A percentile compares a stretch with the other conserved stretches of the same genome.
Evolutionary conservation across 169 alveolate species (phyloP).

Genomic region (Plasmodium cynomolgi): DNA sequence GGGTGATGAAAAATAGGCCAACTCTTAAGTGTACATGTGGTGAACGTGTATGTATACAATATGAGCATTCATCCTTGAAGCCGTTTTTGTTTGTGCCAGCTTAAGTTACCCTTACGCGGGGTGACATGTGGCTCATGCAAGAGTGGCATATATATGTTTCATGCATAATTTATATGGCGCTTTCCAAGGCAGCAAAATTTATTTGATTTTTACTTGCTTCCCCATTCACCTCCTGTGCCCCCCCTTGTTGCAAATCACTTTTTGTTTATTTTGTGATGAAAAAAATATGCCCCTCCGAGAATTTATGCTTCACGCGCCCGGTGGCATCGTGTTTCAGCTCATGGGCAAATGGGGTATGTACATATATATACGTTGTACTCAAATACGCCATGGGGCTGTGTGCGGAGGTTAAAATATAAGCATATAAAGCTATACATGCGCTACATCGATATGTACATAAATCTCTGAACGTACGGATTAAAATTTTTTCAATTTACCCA

Average conservation of each 20-base stretch:
- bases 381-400: background rate
- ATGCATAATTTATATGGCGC: background rate
- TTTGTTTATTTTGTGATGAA: background rate
- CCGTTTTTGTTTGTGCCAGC: background rate
- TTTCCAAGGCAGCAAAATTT: background rate
- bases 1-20: background rate
- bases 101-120: background rate
- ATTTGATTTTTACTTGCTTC: background rate
- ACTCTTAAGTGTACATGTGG: background rate
- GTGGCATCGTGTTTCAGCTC: background rate
- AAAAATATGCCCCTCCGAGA: background rate
- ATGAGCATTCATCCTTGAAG: background rate
- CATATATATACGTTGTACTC: background rate
- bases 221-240: background rate
- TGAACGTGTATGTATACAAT: background rate
- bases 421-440: background rate
- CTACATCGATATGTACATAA: background rate
- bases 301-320: background rate
- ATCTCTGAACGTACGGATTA: background rate
- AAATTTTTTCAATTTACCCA: background rate
- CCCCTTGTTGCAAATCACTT: background rate
- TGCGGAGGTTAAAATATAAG: background rate
- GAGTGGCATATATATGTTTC: background rate
- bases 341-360: background rate
- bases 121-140: background rate